phyloP scores from a whole-genome alignment of 2,329 filamentous ascomycete species.

The Zymoseptoria pseudotritici region DNA sequence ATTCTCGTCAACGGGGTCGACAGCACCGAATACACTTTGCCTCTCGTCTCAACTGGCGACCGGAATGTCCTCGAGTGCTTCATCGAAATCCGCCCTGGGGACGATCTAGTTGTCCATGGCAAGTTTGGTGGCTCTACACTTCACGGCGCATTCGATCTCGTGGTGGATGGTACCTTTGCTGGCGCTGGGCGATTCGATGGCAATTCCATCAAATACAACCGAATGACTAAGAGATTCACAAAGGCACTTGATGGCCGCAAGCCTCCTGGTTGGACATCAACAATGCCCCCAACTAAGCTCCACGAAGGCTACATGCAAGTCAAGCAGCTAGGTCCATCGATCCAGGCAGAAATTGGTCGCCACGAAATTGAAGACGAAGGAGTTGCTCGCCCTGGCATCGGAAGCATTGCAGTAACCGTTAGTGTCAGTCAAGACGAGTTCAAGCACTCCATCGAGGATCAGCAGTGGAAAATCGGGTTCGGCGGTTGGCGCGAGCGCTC shows the following conservation, averaged over 20 bases:
- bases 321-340: slow-evolving; percentile 4
- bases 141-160: slow-evolving; percentile 28
- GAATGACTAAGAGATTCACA: slow-evolving; percentile 7
- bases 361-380: neutral
- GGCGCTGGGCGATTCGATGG: slow-evolving; percentile 16
- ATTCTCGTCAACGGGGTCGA: slow-evolving; percentile 20
- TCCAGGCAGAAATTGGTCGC: neutral
- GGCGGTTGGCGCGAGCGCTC: slow-evolving; percentile 14
- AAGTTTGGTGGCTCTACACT: slow-evolving; percentile 29
- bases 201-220: slow-evolving; percentile 3
- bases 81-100: slow-evolving; percentile 28
- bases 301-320: slow-evolving; percentile 19
- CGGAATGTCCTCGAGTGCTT: slow-evolving; percentile 28
- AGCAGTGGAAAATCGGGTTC: slow-evolving; percentile 10
- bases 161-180: slow-evolving; percentile 33
- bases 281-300: slow-evolving; percentile 9
- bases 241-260: slow-evolving; percentile 11
- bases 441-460: slow-evolving; percentile 6
- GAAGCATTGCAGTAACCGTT: slow-evolving; percentile 6
- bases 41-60: slow-evolving; percentile 20
- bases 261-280: slow-evolving; percentile 5
- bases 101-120: slow-evolving; percentile 28
- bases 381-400: neutral
- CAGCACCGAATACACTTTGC: slow-evolving; percentile 31
- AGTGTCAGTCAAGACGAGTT: slow-evolving; percentile 8